These are phyloP conservation scores for Fraxinus pennsylvanica DNA, from an alignment of 257 asterid species.

Conservation along the genomic window DNA sequence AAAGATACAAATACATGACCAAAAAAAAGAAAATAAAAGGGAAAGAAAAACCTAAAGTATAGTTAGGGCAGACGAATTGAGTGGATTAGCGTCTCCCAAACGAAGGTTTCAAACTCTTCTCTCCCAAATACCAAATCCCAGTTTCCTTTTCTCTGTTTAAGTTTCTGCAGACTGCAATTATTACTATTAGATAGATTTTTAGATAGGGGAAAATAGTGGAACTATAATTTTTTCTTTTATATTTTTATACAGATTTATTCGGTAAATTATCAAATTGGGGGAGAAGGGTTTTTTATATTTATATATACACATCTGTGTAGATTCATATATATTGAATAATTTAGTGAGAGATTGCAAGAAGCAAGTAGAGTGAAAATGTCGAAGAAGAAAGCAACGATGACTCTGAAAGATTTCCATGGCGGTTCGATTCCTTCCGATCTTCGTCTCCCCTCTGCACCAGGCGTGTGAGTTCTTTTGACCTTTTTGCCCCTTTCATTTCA, in stretches of 20 bases:
- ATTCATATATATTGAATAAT: constrained; percentile 14
- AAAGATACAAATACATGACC: no score
- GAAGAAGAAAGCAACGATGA: constrained; percentile 96
- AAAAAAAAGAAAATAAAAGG: neutral
- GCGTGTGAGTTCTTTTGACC: constrained; percentile 59
- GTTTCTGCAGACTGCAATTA: neutral
- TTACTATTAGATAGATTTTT: neutral
- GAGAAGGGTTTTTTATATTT: neutral
- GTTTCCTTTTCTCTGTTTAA: neutral
- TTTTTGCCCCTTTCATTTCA: neutral
- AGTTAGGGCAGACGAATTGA: constrained; percentile 3
- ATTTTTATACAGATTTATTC: neutral
- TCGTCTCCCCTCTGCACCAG: constrained; percentile 93
- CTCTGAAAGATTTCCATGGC: constrained; percentile 94
- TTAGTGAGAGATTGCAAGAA: constrained; percentile 16
- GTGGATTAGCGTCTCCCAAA: neutral
- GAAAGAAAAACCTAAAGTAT: neutral
- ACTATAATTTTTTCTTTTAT: neutral
- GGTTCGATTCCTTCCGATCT: constrained; percentile 98
- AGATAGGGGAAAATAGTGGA: neutral
- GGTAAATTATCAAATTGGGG: neutral
- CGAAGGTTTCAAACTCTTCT: neutral
- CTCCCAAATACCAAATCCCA: neutral
- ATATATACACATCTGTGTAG: neutral
- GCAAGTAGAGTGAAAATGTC: constrained; percentile 45